Evolutionary conservation across 306 rosid species (phyloP).

Genomic region (Dryas alaskensis): DNA sequence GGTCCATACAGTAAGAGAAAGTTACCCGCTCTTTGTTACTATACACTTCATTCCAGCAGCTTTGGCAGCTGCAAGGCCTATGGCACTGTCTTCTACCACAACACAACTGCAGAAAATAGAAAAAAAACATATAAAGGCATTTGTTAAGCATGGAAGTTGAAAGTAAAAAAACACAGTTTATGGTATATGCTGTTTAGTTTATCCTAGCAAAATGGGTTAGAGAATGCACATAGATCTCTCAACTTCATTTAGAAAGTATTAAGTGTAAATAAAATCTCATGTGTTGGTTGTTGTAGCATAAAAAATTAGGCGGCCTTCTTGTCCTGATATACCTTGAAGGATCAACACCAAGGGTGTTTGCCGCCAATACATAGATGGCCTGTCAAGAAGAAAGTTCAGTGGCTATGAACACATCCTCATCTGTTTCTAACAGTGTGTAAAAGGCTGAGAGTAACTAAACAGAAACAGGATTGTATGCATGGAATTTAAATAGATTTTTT

Average conservation of each 20-base stretch:
- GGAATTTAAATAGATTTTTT: too few relatives aligned
- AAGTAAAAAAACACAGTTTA: not conserved
- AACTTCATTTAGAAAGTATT: slow-evolving; percentile 22
- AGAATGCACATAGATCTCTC: not conserved
- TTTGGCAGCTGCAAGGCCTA: slow-evolving; percentile 97
- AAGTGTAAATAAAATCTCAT: slow-evolving; percentile 2
- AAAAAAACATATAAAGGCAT: not conserved
- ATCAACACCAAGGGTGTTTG: slow-evolving; percentile 77
- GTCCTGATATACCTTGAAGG: slow-evolving; percentile 71
- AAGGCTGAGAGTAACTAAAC: too few relatives aligned
- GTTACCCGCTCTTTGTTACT: slow-evolving; percentile 90
- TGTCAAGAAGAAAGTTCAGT: slow-evolving; percentile 42
- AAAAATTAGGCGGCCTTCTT: slow-evolving; percentile 7
- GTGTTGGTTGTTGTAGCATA: slow-evolving; percentile 17
- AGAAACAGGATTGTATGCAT: too few relatives aligned
- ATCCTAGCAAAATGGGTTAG: not conserved
- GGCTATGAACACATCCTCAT: not conserved
- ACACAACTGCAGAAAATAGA: slow-evolving; percentile 61
- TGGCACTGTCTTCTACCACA: slow-evolving; percentile 93
- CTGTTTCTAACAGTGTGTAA: not conserved
- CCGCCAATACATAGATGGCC: slow-evolving; percentile 90
- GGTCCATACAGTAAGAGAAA: not conserved
- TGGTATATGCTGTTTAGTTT: not conserved
- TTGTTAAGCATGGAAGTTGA: not conserved
- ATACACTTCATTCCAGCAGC: slow-evolving; percentile 92